Base-by-base conservation (phyloP, 495 filamentous ascomycete species). In the Annulohypoxylon bovei region DNA sequence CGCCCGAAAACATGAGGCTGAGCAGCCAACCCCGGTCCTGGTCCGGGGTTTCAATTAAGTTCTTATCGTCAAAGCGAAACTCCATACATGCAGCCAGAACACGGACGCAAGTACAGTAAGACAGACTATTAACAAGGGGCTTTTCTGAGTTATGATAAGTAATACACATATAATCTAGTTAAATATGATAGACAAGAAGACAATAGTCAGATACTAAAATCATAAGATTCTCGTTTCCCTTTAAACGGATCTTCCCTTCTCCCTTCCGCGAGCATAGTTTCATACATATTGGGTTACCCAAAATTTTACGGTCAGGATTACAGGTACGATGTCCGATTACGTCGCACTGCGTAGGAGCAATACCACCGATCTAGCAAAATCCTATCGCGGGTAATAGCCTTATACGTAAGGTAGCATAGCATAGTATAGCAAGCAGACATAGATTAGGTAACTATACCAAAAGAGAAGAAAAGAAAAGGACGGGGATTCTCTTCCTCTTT, bases 281-380 rank as follows among this genome's bases (percentile, higher is more conserved):
- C 69, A 55, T 65, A 33, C 20, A 68, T 12, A 72, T 67, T 54
- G 32, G 30, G 14, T n/a, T 33, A 55, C 27, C 52, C 58, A 39
- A 33, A 37, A 22, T 55, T 32, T 27, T 58, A 37, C 61, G 16
- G 39, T 28, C 54, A 25, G 27, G 8, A 67, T 27, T 50, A 40
- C 50, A 47, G 33, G 40, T 33, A 68, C 58, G 12, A 18, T 25
- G 20, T 30, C 22, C 56, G 23, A 60, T 49, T 33, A 32, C 18
- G 68, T 62, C 46, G 44, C 52, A 56, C 57, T 32, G 27, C 55
- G 32, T 37, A 62, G 49, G 57, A 62, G 44, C 42, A 46, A 66
- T 71, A 56, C 68, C 56, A 71, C 62, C 62, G 57, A 62, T 56
- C 62, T 66, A 23, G 50, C 27, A 40, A 14, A 58, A 57, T 57